These are phyloP conservation scores for Fraxinus paxiana DNA, from an alignment of 305 asterid genomes.

Conservation along the genomic window DNA sequence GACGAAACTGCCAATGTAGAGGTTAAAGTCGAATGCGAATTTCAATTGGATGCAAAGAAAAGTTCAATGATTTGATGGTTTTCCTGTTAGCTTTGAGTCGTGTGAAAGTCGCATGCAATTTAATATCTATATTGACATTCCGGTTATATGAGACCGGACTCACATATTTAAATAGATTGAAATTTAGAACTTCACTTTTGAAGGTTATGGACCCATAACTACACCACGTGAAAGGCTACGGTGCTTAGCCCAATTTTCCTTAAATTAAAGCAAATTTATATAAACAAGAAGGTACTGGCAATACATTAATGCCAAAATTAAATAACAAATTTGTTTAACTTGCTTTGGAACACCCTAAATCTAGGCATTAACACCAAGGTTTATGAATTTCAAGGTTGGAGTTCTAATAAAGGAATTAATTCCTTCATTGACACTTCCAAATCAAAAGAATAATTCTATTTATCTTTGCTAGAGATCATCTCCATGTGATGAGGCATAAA, in stretches of 20 bases:
- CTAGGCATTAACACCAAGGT: background rate
- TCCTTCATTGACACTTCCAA: background rate
- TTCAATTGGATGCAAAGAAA: background rate
- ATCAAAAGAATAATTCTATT: background rate
- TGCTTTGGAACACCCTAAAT: background rate
- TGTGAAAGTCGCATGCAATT: background rate
- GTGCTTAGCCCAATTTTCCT: background rate
- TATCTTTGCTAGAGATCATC: background rate
- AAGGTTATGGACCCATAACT: background rate
- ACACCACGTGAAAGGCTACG: background rate
- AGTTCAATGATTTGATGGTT: background rate
- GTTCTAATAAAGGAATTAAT: background rate
- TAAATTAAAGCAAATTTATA: background rate
- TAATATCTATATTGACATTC: background rate
- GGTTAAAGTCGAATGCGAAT: background rate
- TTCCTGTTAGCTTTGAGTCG: background rate
- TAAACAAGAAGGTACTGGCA: background rate
- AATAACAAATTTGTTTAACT: background rate
- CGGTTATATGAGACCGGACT: background rate
- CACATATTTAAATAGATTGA: background rate
- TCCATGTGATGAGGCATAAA: background rate
- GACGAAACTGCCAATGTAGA: constrained; percentile 1
- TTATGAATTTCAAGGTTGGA: background rate
- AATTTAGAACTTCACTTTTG: background rate
- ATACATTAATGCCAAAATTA: background rate